phyloP scores from a whole-genome alignment of 768 basidiomycete species.

The Hypholoma fasciculare region DNA sequence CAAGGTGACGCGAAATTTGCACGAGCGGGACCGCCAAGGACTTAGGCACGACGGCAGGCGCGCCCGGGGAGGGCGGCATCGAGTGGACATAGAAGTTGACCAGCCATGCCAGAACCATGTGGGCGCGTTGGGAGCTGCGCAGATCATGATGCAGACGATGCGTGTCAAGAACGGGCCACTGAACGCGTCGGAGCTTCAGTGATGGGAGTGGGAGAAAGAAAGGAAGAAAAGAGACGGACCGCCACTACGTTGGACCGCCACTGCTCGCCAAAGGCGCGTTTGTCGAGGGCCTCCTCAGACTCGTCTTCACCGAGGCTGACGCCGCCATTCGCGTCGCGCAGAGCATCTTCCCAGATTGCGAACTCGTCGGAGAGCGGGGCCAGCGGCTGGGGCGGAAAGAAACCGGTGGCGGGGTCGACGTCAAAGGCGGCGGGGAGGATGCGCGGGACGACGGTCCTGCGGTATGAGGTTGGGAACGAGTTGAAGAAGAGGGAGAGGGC shows the following conservation, averaged over 20 bases:
- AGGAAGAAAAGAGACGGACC: constrained; percentile 44
- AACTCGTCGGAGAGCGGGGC: constrained; percentile 54
- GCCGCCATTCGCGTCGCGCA: constrained; percentile 50
- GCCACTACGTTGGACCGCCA: constrained; percentile 68
- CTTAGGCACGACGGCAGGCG: constrained; percentile 63
- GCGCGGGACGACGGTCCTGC: constrained; percentile 22
- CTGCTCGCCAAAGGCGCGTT: constrained; percentile 53
- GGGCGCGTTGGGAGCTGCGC: constrained; percentile 76
- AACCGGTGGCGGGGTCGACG: constrained; percentile 69
- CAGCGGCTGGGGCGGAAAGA: constrained; percentile 73
- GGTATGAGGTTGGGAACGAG: constrained; percentile 28
- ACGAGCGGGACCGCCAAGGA: constrained; percentile 79
- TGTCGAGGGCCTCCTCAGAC: constrained; percentile 44
- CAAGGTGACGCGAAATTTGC: constrained; percentile 69
- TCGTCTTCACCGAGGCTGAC: constrained; percentile 61
- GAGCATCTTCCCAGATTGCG: constrained; percentile 70
- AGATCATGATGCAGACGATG: constrained; percentile 51
- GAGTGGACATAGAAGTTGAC: constrained; percentile 92
- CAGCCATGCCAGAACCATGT: constrained; percentile 87
- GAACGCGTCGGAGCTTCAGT: constrained; percentile 6
- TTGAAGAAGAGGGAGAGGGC: constrained; percentile 48
- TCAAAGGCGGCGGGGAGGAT: constrained; percentile 51
- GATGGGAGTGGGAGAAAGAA: constrained; percentile 5
- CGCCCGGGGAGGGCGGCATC: constrained; percentile 42
- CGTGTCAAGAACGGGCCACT: constrained; percentile 77